Base-by-base conservation (phyloP, 2,329 filamentous ascomycete genomes). In the Pseudopithomyces maydicus region DNA sequence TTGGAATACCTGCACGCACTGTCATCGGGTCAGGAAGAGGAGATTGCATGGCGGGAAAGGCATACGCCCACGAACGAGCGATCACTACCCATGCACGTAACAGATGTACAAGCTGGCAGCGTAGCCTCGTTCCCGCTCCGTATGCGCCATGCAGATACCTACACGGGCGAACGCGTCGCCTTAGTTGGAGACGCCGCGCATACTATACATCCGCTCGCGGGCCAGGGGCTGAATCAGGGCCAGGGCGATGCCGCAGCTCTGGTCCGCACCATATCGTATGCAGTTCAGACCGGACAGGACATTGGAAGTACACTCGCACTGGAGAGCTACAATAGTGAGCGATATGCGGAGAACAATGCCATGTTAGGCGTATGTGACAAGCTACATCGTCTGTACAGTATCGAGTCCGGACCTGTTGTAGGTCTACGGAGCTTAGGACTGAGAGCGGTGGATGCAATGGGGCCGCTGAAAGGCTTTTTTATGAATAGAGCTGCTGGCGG, bases 151-250 rank as follows among this genome's bases (percentile, higher is more conserved):
- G 93, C 94, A n/a, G 91, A 96, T 70, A 92, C 91, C 1, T 99
- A 99, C 73, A 90, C 91, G 41, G 90, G 88, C 38, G 92, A 97
- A 69, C 89, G 95, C n/a, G 82, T 97, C 8, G 95, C 93, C 0
- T 85, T 99, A 1, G 87, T 99, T 35, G 95, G 95, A 58, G 95
- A 99, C 64, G 95, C 95, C 1, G 95, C 95, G 7, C 95, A 99
- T 74, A 96, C 93, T 1, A 88, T 97, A 63, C 95, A 99, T 74
- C 95, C 95, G 0, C 87, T 99, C 3, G 95, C 92, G 1, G 95
- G 95, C 0, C 95, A 98, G 76, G 95, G 95, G 1, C 82, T 99
- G 14, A 99, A 99, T 72, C 90, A 96, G 68, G 95, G 95, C 1
- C 89, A 98, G 61, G 92, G 87, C 17, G 95, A 99, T 72, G 90